Conservation (phyloP, 73 alveolate species). For the Durusdinium trenchii region DNA sequence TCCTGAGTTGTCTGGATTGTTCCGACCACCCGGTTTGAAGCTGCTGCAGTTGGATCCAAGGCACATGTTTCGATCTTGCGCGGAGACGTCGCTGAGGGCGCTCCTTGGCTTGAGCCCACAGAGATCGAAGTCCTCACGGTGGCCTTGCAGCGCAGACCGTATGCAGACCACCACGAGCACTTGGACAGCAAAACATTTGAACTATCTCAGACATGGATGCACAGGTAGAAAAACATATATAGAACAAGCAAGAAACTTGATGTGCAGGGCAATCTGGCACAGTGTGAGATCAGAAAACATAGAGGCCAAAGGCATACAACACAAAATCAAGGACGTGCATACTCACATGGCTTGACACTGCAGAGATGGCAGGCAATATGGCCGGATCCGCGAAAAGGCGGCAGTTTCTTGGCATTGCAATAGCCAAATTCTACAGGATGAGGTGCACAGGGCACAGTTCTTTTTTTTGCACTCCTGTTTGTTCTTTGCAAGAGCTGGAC, state of each 20-base stretch:
- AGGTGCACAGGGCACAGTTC: not conserved
- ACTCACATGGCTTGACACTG: not conserved
- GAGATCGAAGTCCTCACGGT: constrained; percentile 68
- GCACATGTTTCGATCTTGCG: constrained; percentile 42
- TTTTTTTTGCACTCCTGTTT: not conserved
- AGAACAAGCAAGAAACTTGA: no score
- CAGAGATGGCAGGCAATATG: constrained; percentile 9
- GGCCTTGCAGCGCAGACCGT: constrained; percentile 37
- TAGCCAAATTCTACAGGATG: no score
- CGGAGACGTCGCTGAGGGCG: constrained; percentile 45
- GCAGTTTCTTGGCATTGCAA: not conserved
- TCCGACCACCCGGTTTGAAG: no score
- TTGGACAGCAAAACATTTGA: no score
- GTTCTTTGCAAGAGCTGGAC: not conserved
- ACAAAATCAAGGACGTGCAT: not conserved
- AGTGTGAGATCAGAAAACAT: not conserved
- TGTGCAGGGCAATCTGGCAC: no score
- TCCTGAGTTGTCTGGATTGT: no score
- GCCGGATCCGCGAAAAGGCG: constrained; percentile 42
- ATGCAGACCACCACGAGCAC: not conserved
- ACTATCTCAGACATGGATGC: no score
- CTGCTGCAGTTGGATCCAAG: not conserved
- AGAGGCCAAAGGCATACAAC: not conserved
- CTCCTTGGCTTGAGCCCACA: constrained; percentile 36
- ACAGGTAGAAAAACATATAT: no score